phyloP scores from a whole-genome alignment of 2,329 filamentous ascomycete genomes.

The Tolypocladium tropicale region DNA sequence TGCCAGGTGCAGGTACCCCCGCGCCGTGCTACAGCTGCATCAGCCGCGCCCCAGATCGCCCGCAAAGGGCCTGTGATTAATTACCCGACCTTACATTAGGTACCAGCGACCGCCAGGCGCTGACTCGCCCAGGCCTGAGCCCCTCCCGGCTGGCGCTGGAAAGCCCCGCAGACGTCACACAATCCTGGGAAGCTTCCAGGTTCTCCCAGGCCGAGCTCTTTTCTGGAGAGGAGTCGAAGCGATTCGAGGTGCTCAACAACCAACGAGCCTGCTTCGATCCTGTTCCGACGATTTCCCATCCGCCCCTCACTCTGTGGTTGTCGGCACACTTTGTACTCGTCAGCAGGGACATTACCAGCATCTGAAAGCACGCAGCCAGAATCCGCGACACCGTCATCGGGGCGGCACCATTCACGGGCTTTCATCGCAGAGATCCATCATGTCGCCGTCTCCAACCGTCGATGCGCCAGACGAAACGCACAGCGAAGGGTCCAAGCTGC shows the following conservation, averaged over 20 bases:
- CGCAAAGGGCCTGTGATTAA: background rate
- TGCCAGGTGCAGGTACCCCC: too few relatives aligned
- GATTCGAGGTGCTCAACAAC: background rate
- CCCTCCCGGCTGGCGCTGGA: background rate
- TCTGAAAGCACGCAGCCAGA: background rate
- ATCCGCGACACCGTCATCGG: background rate
- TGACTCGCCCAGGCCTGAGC: background rate
- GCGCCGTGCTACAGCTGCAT: too few relatives aligned
- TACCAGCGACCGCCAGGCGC: background rate
- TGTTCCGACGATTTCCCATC: background rate
- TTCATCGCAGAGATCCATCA: constrained; percentile 7
- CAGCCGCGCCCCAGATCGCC: background rate
- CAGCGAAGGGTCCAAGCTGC: constrained; percentile 81
- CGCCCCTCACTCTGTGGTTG: background rate
- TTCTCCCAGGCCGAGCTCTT: background rate
- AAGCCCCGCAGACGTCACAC: constrained; percentile 1
- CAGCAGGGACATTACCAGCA: background rate
- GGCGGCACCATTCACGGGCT: background rate
- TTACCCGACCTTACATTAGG: too few relatives aligned
- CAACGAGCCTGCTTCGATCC: background rate
- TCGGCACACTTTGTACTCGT: too few relatives aligned
- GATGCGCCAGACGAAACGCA: constrained; percentile 33
- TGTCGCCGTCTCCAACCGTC: constrained; percentile 25
- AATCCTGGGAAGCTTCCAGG: background rate
- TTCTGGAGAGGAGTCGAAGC: background rate